A percentile compares a stretch with the other conserved stretches of the same genome.
Evolutionary conservation across 331 rosid genomes (phyloP).

Genomic region (Pyrus hybrid): DNA sequence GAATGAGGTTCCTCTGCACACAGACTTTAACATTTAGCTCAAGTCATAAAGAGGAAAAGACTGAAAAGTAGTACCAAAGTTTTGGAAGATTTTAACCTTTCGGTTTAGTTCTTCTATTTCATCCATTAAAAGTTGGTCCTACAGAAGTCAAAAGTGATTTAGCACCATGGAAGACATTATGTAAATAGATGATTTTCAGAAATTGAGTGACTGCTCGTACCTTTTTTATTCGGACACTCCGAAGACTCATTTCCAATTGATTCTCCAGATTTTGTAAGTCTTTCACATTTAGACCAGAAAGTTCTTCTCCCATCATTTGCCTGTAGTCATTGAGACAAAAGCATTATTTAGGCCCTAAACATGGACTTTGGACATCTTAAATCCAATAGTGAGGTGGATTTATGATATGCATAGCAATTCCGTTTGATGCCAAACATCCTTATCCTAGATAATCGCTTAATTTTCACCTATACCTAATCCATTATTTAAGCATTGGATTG

Average conservation of each 20-base stretch:
- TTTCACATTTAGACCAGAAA: slow-evolving; percentile 62
- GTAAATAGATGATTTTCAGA: background rate
- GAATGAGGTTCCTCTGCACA: slow-evolving; percentile 65
- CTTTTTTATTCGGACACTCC: slow-evolving; percentile 78
- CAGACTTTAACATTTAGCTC: slow-evolving; percentile 3
- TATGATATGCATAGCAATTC: background rate
- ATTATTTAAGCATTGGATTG: background rate
- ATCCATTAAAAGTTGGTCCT: slow-evolving; percentile 79
- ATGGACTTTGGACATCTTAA: background rate
- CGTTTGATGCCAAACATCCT: background rate
- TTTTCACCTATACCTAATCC: background rate
- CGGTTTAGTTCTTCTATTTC: slow-evolving; percentile 78
- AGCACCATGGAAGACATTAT: background rate
- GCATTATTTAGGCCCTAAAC: background rate
- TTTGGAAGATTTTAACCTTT: slow-evolving; percentile 54
- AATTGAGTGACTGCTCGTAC: slow-evolving; percentile 19
- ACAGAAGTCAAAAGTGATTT: slow-evolving; percentile 22
- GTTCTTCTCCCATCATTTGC: slow-evolving; percentile 90
- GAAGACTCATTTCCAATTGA: slow-evolving; percentile 75
- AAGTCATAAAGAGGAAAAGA: background rate
- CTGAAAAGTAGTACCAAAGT: slow-evolving; percentile 11
- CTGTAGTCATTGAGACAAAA: slow-evolving; percentile 26
- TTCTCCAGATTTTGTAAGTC: slow-evolving; percentile 66
- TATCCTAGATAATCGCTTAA: background rate
- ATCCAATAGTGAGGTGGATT: background rate